Conservation (phyloP, 345 rosid species). For the Arabidopsis thaliana region TAIR10.1 NC_003076.8:2038001-2038500, state of each 20-base stretch:
- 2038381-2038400: not conserved
- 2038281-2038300: not conserved
- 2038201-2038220: no score
- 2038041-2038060: not conserved
- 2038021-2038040: not conserved
- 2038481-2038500: not conserved
- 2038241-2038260: not conserved
- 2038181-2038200: not conserved
- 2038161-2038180: not conserved
- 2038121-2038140: not conserved
- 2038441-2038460: not conserved
- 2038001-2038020: not conserved
- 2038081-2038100: not conserved
- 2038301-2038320: not conserved
- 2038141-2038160: not conserved
- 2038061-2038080: not conserved
- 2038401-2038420: not conserved
- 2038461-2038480: not conserved
- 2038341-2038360: no score
- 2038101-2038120: constrained; percentile 7
- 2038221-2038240: no score
- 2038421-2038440: not conserved
- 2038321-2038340: not conserved
- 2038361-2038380: not conserved
- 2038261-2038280: not conserved